These are phyloP conservation scores for Pichia sp. DNA, from an alignment of 1,139 yeast genomes.

Conservation along the genomic window DNA sequence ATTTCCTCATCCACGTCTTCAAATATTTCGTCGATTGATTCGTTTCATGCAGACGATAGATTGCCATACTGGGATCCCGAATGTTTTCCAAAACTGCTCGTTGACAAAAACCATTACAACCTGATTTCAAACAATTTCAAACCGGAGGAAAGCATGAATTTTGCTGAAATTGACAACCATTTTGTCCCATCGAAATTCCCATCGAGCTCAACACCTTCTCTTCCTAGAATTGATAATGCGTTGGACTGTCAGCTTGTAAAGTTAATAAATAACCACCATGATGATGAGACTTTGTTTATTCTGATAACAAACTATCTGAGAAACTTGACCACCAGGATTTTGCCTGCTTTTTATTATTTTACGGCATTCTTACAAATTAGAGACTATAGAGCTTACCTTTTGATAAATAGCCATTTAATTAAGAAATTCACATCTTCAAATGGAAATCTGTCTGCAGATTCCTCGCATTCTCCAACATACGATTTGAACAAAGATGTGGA, in stretches of 20 bases:
- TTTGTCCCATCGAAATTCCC: slow-evolving; percentile 3
- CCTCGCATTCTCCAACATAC: background rate
- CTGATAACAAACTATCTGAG: slow-evolving; percentile 17
- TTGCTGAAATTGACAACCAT: background rate
- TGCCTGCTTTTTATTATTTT: slow-evolving; percentile 19
- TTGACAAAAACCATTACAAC: background rate
- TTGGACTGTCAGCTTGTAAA: slow-evolving; percentile 12
- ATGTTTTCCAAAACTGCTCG: slow-evolving; percentile 15
- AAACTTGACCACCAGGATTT: slow-evolving; percentile 14
- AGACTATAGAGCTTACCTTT: slow-evolving; percentile 13
- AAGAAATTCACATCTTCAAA: background rate
- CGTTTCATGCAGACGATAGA: slow-evolving; percentile 6
- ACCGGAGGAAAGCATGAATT: background rate
- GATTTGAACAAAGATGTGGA: slow-evolving; percentile 4
- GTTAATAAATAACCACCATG: slow-evolving; percentile 19
- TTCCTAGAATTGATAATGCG: slow-evolving; percentile 17
- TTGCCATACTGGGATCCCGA: slow-evolving; percentile 16
- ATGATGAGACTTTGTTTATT: slow-evolving; percentile 21
- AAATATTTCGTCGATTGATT: slow-evolving; percentile 8
- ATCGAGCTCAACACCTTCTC: background rate
- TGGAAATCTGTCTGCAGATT: background rate
- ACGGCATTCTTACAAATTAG: slow-evolving; percentile 11
- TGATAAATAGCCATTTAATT: slow-evolving; percentile 8
- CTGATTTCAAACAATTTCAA: slow-evolving; percentile 1
- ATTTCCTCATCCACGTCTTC: slow-evolving; percentile 2